Evolutionary conservation across 2,329 filamentous ascomycete species (phyloP).

Genomic region (Dothiorella sarmentorum): DNA sequence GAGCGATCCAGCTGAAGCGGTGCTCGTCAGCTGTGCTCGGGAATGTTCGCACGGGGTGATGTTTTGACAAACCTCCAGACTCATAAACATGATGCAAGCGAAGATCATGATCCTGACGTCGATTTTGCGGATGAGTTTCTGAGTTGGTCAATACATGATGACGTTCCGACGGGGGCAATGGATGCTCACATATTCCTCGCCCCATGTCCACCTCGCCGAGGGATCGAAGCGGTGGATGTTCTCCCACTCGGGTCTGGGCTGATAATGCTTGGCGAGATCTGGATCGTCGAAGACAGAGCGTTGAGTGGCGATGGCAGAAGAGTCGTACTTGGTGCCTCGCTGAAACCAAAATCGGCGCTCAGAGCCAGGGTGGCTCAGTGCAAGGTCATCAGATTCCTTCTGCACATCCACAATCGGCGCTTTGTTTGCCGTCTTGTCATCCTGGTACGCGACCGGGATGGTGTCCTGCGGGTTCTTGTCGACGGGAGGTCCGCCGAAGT

Average conservation of each 20-base stretch:
- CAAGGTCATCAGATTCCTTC: constrained; percentile 15
- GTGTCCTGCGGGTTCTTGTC: neutral
- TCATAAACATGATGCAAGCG: constrained; percentile 49
- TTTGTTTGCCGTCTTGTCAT: neutral
- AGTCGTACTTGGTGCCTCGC: constrained; percentile 21
- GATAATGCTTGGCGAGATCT: constrained; percentile 20
- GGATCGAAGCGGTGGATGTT: constrained; percentile 28
- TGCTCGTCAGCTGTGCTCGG: too few species aligned
- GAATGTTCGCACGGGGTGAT: constrained; percentile 18
- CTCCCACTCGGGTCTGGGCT: constrained; percentile 24
- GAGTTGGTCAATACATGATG: neutral
- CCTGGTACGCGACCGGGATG: neutral
- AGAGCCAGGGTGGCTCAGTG: constrained; percentile 21
- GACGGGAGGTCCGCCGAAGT: neutral
- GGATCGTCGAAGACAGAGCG: constrained; percentile 21
- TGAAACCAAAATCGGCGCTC: constrained; percentile 29
- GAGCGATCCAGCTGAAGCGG: constrained; percentile 40
- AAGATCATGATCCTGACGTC: constrained; percentile 34
- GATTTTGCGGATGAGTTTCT: constrained; percentile 30
- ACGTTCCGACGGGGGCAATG: too few species aligned
- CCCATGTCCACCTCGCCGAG: constrained; percentile 27
- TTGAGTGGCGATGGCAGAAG: constrained; percentile 21
- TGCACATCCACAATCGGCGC: neutral
- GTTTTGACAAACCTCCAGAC: constrained; percentile 31
- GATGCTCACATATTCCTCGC: constrained; percentile 20